Evolutionary conservation across 495 filamentous ascomycete species (phyloP), one percentile per base, ranked within the genome.

Genomic region (Podospora comata): DNA sequence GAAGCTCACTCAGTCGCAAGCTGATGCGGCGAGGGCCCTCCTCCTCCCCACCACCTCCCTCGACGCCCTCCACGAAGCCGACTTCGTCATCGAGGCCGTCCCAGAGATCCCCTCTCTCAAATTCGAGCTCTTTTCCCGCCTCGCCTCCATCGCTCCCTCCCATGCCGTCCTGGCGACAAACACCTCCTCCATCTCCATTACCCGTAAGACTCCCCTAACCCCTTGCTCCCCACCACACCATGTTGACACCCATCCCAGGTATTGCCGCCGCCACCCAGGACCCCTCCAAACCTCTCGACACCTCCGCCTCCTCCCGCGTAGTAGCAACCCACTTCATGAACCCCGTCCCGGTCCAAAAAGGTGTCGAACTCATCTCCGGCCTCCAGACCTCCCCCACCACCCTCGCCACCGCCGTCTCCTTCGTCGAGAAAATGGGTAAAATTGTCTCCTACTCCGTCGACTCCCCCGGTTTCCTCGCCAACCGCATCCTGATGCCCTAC

Each of bases 281-380:
- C 62, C 13, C 39, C 2, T 86, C 61, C 60, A 71, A 94, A 74
- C 89, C 92, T 0, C 93, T 78, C 9, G 91, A 96, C 77, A 88
- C 90, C 34, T 89, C 90, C 64, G 91, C 90, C 32, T 88, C 92
- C 60, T 93, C 92, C 30, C 89, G 96, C 55, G 95, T 99, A 1
- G 87, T 99, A 61, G 91, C 91, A 63, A 98, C 96, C 60, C 95
- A 99, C 79, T 99, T 99, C 81, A 99, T 99, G 95, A 99, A 99
- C 83, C 95, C 95, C 0, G 95, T 99, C 0, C 96, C 95, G 1
- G 80, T 99, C 3, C 96, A 97, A 76, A 97, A 97, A 79, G 95
- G 95, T 60, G 95, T 99, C 5, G 95, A 99, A 82, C 96, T 99
- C 67, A 98, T 99, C 73, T 86, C 89, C 26, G 96, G 92, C 23